phyloP scores from a whole-genome alignment of 164 flowering plant genomes.

The Aristolochia fimbriata region DNA sequence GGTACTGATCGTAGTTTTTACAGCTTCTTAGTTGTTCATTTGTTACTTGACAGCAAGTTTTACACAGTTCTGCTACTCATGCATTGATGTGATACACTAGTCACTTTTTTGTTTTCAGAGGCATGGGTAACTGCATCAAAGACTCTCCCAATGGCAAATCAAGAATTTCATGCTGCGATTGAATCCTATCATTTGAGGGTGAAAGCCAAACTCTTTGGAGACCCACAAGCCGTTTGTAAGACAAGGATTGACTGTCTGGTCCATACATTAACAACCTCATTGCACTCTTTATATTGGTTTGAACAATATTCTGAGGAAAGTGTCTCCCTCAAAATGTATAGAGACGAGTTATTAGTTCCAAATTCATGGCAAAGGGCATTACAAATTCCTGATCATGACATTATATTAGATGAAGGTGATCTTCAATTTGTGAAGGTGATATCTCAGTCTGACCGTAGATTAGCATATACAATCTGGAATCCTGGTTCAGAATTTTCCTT shows the following conservation, averaged over 20 bases:
- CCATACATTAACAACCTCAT: constrained; percentile 81
- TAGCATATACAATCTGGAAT: constrained; percentile 60
- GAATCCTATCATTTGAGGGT: constrained; percentile 92
- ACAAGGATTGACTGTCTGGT: constrained; percentile 96
- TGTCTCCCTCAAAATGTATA: constrained; percentile 73
- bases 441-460: constrained; percentile 47
- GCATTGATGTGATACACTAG: too few species aligned
- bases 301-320: constrained; percentile 87
- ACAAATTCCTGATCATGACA: constrained; percentile 56
- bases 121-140: constrained; percentile 85
- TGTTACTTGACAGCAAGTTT: too few species aligned
- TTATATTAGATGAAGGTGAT: constrained; percentile 46
- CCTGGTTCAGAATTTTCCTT: constrained; percentile 90
- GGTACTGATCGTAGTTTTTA: constrained; percentile 26
- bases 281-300: constrained; percentile 91
- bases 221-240: constrained; percentile 80
- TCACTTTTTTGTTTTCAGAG: constrained; percentile 24
- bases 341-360: constrained; percentile 75
- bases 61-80: not conserved
- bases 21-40: too few species aligned
- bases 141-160: constrained; percentile 76
- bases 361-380: constrained; percentile 88
- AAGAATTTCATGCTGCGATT: constrained; percentile 85
- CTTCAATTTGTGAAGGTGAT: constrained; percentile 59
- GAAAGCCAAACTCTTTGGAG: constrained; percentile 71